These are phyloP conservation scores for Sugiyamaella novakii DNA, from an alignment of 1,139 yeast species.

Conservation along the genomic window DNA sequence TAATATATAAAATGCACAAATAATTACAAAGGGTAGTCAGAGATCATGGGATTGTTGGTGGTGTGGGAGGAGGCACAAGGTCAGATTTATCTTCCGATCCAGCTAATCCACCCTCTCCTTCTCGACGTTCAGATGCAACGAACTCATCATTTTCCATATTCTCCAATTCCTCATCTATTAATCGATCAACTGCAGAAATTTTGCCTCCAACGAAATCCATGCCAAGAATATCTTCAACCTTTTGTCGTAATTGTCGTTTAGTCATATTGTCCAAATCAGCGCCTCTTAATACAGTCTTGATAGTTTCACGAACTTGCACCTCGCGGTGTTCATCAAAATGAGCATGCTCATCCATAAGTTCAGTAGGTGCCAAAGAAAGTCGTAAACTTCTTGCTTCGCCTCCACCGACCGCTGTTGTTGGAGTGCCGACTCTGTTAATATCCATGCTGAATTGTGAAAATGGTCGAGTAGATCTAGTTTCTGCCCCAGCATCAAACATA, in stretches of 20 bases:
- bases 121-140: conserved; percentile 9
- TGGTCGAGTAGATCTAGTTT: conserved; percentile 24
- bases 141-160: conserved; percentile 31
- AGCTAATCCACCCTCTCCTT: too few species aligned
- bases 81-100: neutral
- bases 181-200: conserved; percentile 38
- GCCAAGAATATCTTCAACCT: conserved; percentile 44
- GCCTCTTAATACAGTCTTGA: conserved; percentile 38
- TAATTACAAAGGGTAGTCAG: neutral
- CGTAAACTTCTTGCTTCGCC: conserved; percentile 25
- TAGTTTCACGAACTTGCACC: conserved; percentile 31
- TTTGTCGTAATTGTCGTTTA: conserved; percentile 42
- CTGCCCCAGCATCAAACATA: conserved; percentile 19
- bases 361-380: conserved; percentile 28
- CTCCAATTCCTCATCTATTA: conserved; percentile 44
- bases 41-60: conserved; percentile 10
- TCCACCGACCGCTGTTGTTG: conserved; percentile 19
- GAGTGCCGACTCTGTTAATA: conserved; percentile 22
- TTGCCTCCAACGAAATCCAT: conserved; percentile 39
- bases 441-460: conserved; percentile 31
- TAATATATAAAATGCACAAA: conserved; percentile 1
- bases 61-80: neutral
- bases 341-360: conserved; percentile 18
- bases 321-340: conserved; percentile 32
- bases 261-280: conserved; percentile 45